Evolutionary conservation across 108 stramenopile species (phyloP), one percentile per base, ranked within the genome.

Genomic region (Nitzschia sp.): DNA sequence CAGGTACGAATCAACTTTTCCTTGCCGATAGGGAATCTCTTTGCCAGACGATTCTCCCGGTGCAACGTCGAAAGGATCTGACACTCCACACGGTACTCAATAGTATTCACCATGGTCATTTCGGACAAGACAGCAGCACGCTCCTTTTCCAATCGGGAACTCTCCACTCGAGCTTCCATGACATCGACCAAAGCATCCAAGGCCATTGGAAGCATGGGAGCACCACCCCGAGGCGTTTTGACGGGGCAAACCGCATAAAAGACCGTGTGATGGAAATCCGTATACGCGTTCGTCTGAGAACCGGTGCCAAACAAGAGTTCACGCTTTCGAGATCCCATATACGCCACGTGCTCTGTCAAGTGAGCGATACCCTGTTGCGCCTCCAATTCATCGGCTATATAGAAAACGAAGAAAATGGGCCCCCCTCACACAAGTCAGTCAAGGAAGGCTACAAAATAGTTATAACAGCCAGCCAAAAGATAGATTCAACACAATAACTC

Each of bases 251-350:
- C 88, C 1, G 98, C 98, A 80, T 97, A 98, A 76, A 97, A 98
- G 0, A 98, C 98, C 45, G 97, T 98, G 78, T 98, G 98, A 76
- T 98, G 98, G 77, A 98, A 98, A 72, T 98, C 98, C 49, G 98
- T 98, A 79, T 97, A 98, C 11, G 98, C 98, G 64, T 98, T 98
- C 19, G 97, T 97, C 79, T 96, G 95, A 17, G 83, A 87, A 0
- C 97, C 98, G 13, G 97, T 98, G 32, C 97, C 97, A 72, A 96
- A 97, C 32, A 98, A 86, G 11, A 95, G 87, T 82, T 97, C 96
- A 9, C 98, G 79, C 70, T 97, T 97, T 9, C 95, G 84, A 49
- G 90, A 92, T 49, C 98, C 98, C 98, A 98, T 98, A 88, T 98
- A 97, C 19, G 97, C 95, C 0, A 98, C 96, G 73, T 98, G 98